Percentiles rank a stretch among this genome's conserved stretches.
phyloP scores from a whole-genome alignment of 2,329 filamentous ascomycete species.

The Fusarium sp. region DNA sequence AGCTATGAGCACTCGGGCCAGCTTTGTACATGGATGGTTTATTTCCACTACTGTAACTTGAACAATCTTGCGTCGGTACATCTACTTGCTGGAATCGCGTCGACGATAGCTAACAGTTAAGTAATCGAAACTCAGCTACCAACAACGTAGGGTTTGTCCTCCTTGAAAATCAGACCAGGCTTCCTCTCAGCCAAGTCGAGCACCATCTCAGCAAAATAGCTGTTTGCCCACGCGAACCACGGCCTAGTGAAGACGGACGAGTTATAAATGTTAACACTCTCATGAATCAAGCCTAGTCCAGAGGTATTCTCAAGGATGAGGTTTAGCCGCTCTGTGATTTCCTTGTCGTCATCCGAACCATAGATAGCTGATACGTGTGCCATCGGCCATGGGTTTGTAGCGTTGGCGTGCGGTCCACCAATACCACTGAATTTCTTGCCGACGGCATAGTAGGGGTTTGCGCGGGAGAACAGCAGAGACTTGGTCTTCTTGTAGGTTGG shows the following conservation, averaged over 20 bases:
- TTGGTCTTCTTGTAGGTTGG: slow-evolving; percentile 25
- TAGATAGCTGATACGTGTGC: slow-evolving; percentile 23
- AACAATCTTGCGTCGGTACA: too few relatives aligned
- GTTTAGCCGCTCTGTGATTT: slow-evolving; percentile 6
- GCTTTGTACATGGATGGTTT: too few relatives aligned
- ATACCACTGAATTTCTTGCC: slow-evolving; percentile 22
- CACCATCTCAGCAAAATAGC: slow-evolving; percentile 30
- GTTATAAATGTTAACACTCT: slow-evolving; percentile 26
- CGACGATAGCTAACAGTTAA: too few relatives aligned
- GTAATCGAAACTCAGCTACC: background rate
- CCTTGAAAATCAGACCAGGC: slow-evolving; percentile 14
- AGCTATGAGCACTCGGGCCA: too few relatives aligned
- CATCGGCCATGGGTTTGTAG: slow-evolving; percentile 31
- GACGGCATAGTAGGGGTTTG: slow-evolving; percentile 23
- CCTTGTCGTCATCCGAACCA: slow-evolving; percentile 10
- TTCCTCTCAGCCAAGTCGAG: slow-evolving; percentile 25
- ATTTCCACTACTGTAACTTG: too few relatives aligned
- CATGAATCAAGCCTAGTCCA: slow-evolving; percentile 17
- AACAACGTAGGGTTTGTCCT: slow-evolving; percentile 15
- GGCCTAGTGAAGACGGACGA: slow-evolving; percentile 20
- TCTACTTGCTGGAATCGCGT: too few relatives aligned
- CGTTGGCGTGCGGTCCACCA: slow-evolving; percentile 25
- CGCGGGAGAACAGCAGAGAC: slow-evolving; percentile 7
- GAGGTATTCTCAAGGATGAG: slow-evolving; percentile 29
- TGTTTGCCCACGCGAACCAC: slow-evolving; percentile 36